Base-by-base conservation (phyloP, 2,329 filamentous ascomycete species). In the Capronia coronata region DNA sequence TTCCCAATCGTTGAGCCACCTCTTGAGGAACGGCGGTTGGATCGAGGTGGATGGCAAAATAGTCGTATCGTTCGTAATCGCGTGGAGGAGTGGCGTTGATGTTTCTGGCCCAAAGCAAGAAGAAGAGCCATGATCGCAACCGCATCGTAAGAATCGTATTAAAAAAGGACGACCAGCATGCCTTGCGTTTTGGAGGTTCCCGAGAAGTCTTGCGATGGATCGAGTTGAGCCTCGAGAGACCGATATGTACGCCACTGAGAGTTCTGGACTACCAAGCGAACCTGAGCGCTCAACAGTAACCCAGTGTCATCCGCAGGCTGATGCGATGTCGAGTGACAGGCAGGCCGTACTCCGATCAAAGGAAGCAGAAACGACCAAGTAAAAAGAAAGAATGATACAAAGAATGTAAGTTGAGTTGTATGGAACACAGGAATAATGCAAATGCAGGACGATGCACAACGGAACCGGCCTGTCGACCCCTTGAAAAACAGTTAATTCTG, bases 21-120 rank as follows among this genome's bases (percentile, higher is more conserved):
- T 84, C 75, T 19, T 77, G 70, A 13, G 89, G 88, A 11, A 80
- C 75, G 5, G 78, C 74, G 30, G 77, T 73, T 10, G 78, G 71
- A 51, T 84, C 79, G 62, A 98, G 78, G 59, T 96, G 86, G 40
- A 98, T 75, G 57, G 94, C 89, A 67, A 97, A 96, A 71, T 94
- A 97, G 68, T 98, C 91, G 68, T 89, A 81, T 32, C 78, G 75
- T 43, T 85, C 78, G 73, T 94, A 87, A 64, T 93, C 78, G 60
- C 86, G 84, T 55, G 75, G 71, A 11, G 75, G 71, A 11, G n/a
- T 35, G 23, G 47, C 46, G n/a, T 40, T n/a, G 14, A 41, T 37
- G 22, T 25, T 38, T 21, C 69, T 58, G 67, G 62, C 75, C 52
- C 75, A 70, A 41, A 81, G 68, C 67, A 76, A 71, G 47, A 75